Evolutionary conservation across 805 yeast genomes (phyloP).

Genomic region (Wickerhamiella brachini): DNA sequence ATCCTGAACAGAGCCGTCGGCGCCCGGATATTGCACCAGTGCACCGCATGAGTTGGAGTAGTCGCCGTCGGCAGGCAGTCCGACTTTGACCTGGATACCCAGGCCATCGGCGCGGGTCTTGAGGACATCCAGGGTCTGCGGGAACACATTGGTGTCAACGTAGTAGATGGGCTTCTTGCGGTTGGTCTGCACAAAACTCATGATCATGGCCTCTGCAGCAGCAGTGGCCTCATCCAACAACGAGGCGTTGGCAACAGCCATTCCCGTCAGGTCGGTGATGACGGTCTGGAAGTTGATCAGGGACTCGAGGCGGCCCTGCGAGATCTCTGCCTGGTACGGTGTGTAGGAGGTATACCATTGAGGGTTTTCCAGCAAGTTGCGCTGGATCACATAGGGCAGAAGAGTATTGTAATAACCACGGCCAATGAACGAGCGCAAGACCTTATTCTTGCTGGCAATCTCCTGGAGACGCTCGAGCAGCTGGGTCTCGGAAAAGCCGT

Average conservation of each 20-base stretch:
- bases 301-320: conserved; percentile 90
- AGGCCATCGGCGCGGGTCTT: conserved; percentile 66
- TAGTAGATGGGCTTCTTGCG: conserved; percentile 57
- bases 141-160: conserved; percentile 65
- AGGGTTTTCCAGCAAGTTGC: conserved; percentile 84
- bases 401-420: conserved; percentile 88
- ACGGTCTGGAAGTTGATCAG: conserved; percentile 88
- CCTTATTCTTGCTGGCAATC: conserved; percentile 63
- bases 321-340: conserved; percentile 96
- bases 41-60: conserved; percentile 55
- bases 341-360: conserved; percentile 99
- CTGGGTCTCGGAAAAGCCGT: conserved; percentile 72
- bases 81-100: conserved; percentile 46
- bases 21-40: conserved; percentile 78
- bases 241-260: conserved; percentile 91
- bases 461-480: conserved; percentile 54
- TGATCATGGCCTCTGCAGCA: conserved; percentile 91
- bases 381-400: conserved; percentile 82
- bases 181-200: conserved; percentile 53
- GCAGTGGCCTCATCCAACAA: conserved; percentile 93
- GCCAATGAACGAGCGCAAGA: conserved; percentile 70
- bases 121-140: conserved; percentile 74
- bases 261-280: conserved; percentile 77
- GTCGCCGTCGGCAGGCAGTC: conserved; percentile 26
- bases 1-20: conserved; percentile 57